phyloP scores from a whole-genome alignment of 2,329 filamentous ascomycete genomes.

The Colletotrichum australisinense region DNA sequence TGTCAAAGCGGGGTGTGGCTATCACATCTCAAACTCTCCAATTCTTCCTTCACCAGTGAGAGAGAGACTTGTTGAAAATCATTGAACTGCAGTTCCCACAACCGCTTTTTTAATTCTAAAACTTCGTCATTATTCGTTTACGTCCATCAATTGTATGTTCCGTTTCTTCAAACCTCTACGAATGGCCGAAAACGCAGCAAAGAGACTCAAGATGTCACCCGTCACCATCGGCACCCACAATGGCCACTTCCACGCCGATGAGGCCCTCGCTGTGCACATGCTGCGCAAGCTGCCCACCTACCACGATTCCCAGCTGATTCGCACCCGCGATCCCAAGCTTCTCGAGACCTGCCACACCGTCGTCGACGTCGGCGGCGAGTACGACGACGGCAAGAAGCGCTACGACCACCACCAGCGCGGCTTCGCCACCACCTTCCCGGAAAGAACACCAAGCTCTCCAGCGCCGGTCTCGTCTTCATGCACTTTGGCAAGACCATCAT shows the following conservation, averaged over 20 bases:
- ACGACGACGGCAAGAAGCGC: constrained; percentile 79
- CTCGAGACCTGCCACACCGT: constrained; percentile 91
- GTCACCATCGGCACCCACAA: constrained; percentile 90
- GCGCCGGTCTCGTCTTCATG: constrained; percentile 93
- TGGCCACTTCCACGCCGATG: constrained; percentile 98
- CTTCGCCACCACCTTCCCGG: constrained; percentile 86
- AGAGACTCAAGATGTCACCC: constrained; percentile 80
- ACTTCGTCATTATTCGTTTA: neutral
- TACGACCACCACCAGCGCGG: constrained; percentile 98
- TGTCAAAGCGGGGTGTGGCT: constrained; percentile 3
- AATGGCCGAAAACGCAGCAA: constrained; percentile 79
- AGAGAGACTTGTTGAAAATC: neutral
- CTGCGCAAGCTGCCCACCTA: constrained; percentile 90
- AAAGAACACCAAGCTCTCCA: constrained; percentile 88
- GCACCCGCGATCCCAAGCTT: constrained; percentile 84
- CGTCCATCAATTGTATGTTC: constrained; percentile 50
- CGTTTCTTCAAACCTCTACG: constrained; percentile 47
- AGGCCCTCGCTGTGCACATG: constrained; percentile 96
- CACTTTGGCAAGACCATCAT: constrained; percentile 93
- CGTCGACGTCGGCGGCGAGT: constrained; percentile 97
- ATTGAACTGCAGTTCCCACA: constrained; percentile 12
- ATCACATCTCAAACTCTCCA: constrained; percentile 33
- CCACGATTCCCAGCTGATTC: constrained; percentile 77
- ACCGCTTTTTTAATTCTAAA: neutral
- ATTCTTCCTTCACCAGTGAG: constrained; percentile 18